Percentiles rank a stretch among this genome's conserved stretches.
These are phyloP conservation scores for Ustilago bromivora DNA, from an alignment of 1,284 basidiomycete genomes.

Conservation along the genomic window DNA sequence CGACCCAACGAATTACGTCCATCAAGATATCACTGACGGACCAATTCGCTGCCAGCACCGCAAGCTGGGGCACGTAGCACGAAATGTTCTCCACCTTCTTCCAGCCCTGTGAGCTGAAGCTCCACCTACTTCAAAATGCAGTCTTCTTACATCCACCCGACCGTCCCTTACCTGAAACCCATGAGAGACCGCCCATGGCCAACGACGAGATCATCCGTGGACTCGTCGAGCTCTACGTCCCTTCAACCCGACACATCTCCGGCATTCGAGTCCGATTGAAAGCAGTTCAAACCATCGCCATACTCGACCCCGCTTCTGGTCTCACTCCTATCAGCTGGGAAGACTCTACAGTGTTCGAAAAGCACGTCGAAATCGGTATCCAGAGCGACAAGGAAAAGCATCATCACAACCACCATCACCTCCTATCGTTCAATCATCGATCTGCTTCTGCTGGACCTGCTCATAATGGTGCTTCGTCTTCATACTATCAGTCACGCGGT, in stretches of 20 bases:
- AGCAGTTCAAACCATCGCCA: conserved; percentile 65
- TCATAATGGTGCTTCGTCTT: conserved; percentile 17
- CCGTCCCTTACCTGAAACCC: conserved; percentile 49
- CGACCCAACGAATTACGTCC: background rate
- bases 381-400: conserved; percentile 47
- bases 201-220: conserved; percentile 68
- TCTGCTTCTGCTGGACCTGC: conserved; percentile 36
- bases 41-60: background rate
- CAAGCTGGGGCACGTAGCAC: background rate
- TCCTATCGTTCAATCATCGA: conserved; percentile 31
- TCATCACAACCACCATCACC: conserved; percentile 22
- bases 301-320: conserved; percentile 58
- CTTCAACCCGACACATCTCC: conserved; percentile 61
- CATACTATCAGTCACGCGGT: conserved; percentile 30
- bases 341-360: conserved; percentile 65
- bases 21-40: background rate
- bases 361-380: conserved; percentile 66
- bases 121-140: conserved; percentile 67
- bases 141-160: conserved; percentile 66
- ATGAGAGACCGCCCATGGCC: conserved; percentile 61
- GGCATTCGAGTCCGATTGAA: conserved; percentile 65
- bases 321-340: conserved; percentile 64
- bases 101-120: conserved; percentile 64
- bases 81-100: conserved; percentile 64
- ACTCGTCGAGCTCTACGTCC: conserved; percentile 66